These are phyloP conservation scores for Phaeosphaeriaceae sp. DNA, from an alignment of 2,329 filamentous ascomycete genomes.

Conservation along the genomic window DNA sequence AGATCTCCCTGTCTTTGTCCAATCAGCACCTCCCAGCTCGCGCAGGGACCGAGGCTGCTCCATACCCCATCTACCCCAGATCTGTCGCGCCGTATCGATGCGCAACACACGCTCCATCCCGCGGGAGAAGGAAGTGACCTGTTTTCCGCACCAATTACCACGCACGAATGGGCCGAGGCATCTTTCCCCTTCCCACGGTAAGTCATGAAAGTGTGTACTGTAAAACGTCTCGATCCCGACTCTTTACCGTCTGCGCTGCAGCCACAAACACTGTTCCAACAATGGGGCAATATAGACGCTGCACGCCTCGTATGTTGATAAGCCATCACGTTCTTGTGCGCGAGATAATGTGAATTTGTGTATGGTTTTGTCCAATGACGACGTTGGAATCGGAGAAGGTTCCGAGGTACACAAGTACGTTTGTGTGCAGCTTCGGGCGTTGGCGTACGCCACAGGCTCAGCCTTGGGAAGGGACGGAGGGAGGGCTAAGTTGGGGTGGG, in stretches of 20 bases:
- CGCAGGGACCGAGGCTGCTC: not conserved
- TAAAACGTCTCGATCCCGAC: no score
- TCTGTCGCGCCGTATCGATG: not conserved
- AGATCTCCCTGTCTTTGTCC: not conserved
- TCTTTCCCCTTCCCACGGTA: not conserved
- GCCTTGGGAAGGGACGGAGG: not conserved
- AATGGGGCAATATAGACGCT: not conserved
- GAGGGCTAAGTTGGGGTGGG: not conserved
- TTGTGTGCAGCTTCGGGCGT: not conserved
- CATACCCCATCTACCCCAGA: not conserved
- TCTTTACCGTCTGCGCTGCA: not conserved
- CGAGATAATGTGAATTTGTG: no score
- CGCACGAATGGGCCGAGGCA: not conserved
- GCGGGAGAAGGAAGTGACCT: not conserved
- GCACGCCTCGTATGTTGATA: not conserved
- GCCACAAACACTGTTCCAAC: constrained; percentile 1
- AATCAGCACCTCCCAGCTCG: not conserved
- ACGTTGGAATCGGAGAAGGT: constrained; percentile 1
- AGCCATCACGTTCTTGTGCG: no score
- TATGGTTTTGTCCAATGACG: constrained; percentile 5
- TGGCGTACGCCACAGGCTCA: not conserved
- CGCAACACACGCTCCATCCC: not conserved
- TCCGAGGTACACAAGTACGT: constrained; percentile 10
- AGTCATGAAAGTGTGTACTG: no score
- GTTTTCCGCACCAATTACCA: constrained; percentile 1